Base-by-base conservation (phyloP, 2,329 filamentous ascomycete species). In the Fusarium heterosporum region DNA sequence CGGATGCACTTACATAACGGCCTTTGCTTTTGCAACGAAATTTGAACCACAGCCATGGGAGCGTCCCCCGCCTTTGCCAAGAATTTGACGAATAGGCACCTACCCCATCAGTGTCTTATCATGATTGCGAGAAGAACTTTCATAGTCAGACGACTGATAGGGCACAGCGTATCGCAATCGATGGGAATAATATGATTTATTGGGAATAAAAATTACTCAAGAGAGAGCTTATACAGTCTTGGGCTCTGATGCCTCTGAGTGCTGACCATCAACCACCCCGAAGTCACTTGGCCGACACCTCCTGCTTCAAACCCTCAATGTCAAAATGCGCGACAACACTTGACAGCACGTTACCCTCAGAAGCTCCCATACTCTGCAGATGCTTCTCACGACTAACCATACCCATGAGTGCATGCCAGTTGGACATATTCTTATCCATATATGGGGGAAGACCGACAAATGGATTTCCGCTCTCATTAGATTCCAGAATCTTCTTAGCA, bases 401-500 rank as follows among this genome's bases (percentile, higher is more conserved):
- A 26, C 45, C 39, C n/a, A 38, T 8, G 0, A 60, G 13, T 30
- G 54, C 32, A 9, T 59, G 50, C 50, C 41, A 59, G 7, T 59
- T 22, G 1, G 55, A 55, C 1, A 42, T 58, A 2, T 58, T 58
- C 0, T 4, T 6, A 30, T 58, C 55, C 49, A 58, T 58, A 8
- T 58, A 58, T 0, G 55, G 55, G n/a, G 49, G 55, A 2, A 58
- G 55, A 12, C 49, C 55, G 3, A 58, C 49, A 9, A 58, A 58
- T 0, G 55, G 55, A 1, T 55, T 58, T 9, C 40, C 34, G 1
- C 6, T 5, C 4, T 58, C 26, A 10, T 16, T 16, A 19, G 45
- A 32, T 10, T 32, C 26, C 3, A 58, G 34, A 3, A 58, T 55
- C 4, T 46, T 26, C 12, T 28, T 58, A 4, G 55, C 49, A 32